Evolutionary conservation across 306 rosid genomes (phyloP).

Genomic region (Acacia melanoxylon): DNA sequence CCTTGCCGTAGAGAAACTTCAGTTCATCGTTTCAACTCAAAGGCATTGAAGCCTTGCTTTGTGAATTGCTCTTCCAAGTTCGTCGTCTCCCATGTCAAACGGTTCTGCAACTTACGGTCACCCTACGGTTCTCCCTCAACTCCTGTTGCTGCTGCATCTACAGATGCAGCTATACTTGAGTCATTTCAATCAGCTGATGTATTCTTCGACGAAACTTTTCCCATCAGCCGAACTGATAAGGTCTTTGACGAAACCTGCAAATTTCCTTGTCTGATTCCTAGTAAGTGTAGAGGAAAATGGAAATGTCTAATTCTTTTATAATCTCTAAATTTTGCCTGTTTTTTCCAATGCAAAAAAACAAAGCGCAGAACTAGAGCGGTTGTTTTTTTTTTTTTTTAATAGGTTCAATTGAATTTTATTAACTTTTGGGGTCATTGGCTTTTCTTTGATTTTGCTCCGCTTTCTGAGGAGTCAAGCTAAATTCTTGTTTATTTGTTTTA

Average conservation of each 20-base stretch:
- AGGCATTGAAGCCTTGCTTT: conserved; percentile 28
- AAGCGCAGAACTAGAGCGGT: conserved; percentile 17
- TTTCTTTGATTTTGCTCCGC: conserved; percentile 12
- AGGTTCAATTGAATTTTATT: background rate
- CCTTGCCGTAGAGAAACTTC: conserved; percentile 24
- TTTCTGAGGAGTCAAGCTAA: background rate
- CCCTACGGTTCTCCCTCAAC: conserved; percentile 34
- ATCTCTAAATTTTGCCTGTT: background rate
- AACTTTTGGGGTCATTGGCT: background rate
- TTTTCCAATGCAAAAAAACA: background rate
- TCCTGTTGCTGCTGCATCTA: conserved; percentile 40
- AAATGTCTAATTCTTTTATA: background rate
- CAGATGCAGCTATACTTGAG: conserved; percentile 45
- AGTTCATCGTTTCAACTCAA: conserved; percentile 32
- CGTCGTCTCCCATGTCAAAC: conserved; percentile 31
- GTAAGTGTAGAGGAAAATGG: background rate
- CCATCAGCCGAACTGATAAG: conserved; percentile 51
- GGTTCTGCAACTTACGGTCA: conserved; percentile 46
- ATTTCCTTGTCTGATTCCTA: background rate
- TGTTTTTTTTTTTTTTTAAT: background rate
- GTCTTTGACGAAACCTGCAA: conserved; percentile 44
- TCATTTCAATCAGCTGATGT: conserved; percentile 45
- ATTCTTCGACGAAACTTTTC: conserved; percentile 52
- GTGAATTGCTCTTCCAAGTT: conserved; percentile 32
- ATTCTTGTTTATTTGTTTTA: background rate